Conservation (phyloP, 108 stramenopile species). For the Ochromonas danica region DNA sequence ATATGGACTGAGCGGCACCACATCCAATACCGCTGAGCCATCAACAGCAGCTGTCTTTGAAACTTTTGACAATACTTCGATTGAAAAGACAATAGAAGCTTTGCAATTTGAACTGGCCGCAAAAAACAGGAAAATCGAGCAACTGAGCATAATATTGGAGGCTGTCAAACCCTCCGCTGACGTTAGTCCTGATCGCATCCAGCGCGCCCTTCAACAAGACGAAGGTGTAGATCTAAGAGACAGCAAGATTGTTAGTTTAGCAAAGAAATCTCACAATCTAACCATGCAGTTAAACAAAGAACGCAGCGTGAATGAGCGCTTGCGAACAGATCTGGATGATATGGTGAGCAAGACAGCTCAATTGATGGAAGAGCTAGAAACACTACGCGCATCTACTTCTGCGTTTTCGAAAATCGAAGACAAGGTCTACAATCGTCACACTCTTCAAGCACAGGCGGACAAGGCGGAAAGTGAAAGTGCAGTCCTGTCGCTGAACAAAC, state of each 20-base stretch:
- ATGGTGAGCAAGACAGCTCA: background rate
- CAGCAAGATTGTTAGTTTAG: conserved; percentile 21
- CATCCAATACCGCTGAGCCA: no score
- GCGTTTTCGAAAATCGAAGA: no score
- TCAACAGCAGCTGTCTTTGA: no score
- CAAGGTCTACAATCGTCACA: background rate
- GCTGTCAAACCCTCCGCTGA: background rate
- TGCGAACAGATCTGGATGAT: background rate
- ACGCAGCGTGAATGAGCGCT: background rate
- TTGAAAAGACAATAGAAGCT: background rate
- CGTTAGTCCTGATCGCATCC: background rate
- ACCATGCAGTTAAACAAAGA: conserved; percentile 34
- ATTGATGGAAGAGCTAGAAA: background rate
- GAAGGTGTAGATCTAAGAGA: conserved; percentile 12
- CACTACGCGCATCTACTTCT: background rate
- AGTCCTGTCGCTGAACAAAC: background rate
- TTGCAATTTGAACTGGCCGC: background rate
- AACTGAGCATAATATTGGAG: background rate
- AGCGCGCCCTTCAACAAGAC: background rate
- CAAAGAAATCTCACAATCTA: conserved; percentile 23
- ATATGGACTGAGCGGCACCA: no score
- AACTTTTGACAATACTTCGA: background rate
- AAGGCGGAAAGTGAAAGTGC: background rate
- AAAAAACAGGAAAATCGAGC: conserved; percentile 31
- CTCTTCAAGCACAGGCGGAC: background rate